A percentile compares a stretch with the other conserved stretches of the same genome.
Conservation (phyloP, 2,329 filamentous ascomycete species). For the Penicillium psychrosexuale region DNA sequence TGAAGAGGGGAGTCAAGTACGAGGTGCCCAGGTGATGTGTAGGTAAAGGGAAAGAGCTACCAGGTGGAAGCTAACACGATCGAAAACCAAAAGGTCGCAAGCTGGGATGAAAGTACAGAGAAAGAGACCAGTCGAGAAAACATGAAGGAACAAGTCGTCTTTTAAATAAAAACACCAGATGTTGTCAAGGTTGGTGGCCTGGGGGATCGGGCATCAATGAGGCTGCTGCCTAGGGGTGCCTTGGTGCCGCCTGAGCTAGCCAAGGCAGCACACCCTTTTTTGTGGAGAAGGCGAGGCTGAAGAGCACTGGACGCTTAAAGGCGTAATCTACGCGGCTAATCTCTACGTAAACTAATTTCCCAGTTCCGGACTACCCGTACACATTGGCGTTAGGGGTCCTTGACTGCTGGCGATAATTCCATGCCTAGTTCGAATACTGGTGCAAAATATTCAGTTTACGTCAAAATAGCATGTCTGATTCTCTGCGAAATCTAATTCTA, state of each 20-base stretch:
- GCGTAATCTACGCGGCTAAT: too few species aligned
- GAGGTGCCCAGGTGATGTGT: background rate
- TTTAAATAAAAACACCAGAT: background rate
- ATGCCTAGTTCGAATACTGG: too few species aligned
- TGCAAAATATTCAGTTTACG: too few species aligned
- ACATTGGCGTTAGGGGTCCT: too few species aligned
- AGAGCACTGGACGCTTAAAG: too few species aligned
- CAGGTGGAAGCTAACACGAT: background rate
- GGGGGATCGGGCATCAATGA: background rate
- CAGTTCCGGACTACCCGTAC: too few species aligned
- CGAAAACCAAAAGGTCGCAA: background rate
- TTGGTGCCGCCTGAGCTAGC: background rate
- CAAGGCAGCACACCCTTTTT: conserved; percentile 1
- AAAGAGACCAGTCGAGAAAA: background rate
- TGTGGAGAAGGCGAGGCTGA: background rate
- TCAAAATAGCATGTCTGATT: too few species aligned
- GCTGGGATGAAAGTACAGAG: background rate
- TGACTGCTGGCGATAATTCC: too few species aligned
- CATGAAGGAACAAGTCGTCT: background rate
- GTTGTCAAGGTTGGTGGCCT: background rate
- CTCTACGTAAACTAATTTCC: too few species aligned
- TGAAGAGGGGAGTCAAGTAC: background rate
- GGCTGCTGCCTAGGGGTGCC: conserved; percentile 6
- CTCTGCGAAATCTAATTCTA: too few species aligned
- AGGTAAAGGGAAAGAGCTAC: background rate